phyloP scores from a whole-genome alignment of 345 rosid genomes.

The Brassica napus region Da-Ae NC_063449.1:42853001-42853500 shows the following conservation, averaged over 20 bases:
- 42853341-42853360: background rate
- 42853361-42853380: background rate
- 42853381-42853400: too few relatives aligned
- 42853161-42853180: conserved; percentile 38
- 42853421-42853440: too few relatives aligned
- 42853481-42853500: background rate
- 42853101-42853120: conserved; percentile 33
- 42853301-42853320: too few relatives aligned
- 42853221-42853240: conserved; percentile 58
- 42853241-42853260: background rate
- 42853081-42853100: conserved; percentile 26
- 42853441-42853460: too few relatives aligned
- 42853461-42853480: background rate
- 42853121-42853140: conserved; percentile 79
- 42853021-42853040: background rate
- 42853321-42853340: too few relatives aligned
- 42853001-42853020: conserved; percentile 5
- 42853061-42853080: conserved; percentile 17
- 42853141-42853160: conserved; percentile 69
- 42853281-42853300: background rate
- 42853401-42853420: too few relatives aligned
- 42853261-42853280: background rate
- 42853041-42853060: conserved; percentile 34
- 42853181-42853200: conserved; percentile 49
- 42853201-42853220: conserved; percentile 56